phyloP scores from a whole-genome alignment of 352 stramenopile genomes.

The Phytophthora tentaculata region DNA sequence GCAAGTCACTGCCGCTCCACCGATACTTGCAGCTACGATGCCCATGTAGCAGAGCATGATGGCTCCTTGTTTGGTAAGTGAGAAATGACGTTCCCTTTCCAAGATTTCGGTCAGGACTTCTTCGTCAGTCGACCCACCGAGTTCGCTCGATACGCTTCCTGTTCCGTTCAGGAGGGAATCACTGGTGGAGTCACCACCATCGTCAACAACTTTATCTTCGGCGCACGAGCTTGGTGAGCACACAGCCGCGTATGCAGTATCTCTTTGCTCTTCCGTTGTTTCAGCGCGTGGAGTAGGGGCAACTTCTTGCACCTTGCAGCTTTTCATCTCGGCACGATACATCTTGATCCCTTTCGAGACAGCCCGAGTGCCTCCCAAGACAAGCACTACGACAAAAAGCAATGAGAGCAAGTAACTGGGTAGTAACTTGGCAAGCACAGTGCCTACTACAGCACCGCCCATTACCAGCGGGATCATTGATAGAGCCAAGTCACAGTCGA shows the following conservation, averaged over 20 bases:
- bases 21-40: constrained; percentile 40
- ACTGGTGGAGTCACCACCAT: neutral
- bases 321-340: constrained; percentile 38
- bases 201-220: constrained; percentile 8
- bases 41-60: constrained; percentile 53
- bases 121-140: constrained; percentile 8
- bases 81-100: constrained; percentile 43
- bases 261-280: constrained; percentile 6
- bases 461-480: constrained; percentile 66
- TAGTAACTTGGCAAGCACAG: constrained; percentile 58
- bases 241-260: constrained; percentile 12
- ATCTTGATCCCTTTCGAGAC: constrained; percentile 35
- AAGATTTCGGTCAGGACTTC: constrained; percentile 25
- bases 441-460: constrained; percentile 56
- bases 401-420: constrained; percentile 63
- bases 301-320: constrained; percentile 28
- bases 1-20: constrained; percentile 34
- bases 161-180: constrained; percentile 27
- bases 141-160: constrained; percentile 22
- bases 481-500: constrained; percentile 57
- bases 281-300: neutral
- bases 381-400: constrained; percentile 55
- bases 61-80: constrained; percentile 38
- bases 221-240: constrained; percentile 17
- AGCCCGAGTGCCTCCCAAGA: constrained; percentile 33